These are phyloP conservation scores for Lumnitzera littorea DNA, from an alignment of 345 rosid species.

Conservation along the genomic window DNA sequence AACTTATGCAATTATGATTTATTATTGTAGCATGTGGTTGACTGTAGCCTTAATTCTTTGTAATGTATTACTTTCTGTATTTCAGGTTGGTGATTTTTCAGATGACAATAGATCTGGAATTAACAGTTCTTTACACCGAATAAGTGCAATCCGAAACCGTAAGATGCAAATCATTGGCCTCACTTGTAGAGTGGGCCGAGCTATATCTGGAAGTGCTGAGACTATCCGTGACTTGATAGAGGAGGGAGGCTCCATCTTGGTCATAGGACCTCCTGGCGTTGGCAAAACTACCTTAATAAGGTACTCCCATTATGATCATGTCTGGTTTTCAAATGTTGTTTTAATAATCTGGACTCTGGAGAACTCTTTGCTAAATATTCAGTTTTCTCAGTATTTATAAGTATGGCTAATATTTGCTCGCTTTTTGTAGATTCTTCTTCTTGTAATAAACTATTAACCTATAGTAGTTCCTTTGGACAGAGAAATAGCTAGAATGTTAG, in stretches of 20 bases:
- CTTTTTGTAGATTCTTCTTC: too few relatives aligned
- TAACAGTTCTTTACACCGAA: constrained; percentile 81
- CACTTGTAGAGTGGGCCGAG: constrained; percentile 95
- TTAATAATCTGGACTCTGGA: too few relatives aligned
- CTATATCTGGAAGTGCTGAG: constrained; percentile 83
- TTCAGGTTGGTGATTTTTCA: constrained; percentile 88
- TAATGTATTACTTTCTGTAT: constrained; percentile 9
- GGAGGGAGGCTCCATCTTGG: constrained; percentile 86
- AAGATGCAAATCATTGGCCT: constrained; percentile 82
- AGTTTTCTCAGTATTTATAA: too few relatives aligned
- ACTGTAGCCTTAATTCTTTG: not conserved
- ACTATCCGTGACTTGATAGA: constrained; percentile 73
- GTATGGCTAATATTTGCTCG: not conserved
- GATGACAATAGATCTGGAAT: constrained; percentile 96
- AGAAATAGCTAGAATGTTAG: constrained; percentile 87
- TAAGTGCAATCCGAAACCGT: constrained; percentile 92
- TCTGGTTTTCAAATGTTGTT: too few relatives aligned
- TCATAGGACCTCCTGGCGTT: constrained; percentile 92
- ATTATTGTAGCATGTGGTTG: too few relatives aligned
- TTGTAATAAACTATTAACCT: too few relatives aligned
- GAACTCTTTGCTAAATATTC: too few relatives aligned
- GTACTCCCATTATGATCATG: constrained; percentile 22
- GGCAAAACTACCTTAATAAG: constrained; percentile 98
- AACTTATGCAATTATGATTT: too few relatives aligned
- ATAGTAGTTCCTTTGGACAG: constrained; percentile 21